A percentile compares a stretch with the other conserved stretches of the same genome.
Evolutionary conservation across 805 yeast genomes (phyloP).

Genomic region (Schwanniomyces pseudopolymorphus): DNA sequence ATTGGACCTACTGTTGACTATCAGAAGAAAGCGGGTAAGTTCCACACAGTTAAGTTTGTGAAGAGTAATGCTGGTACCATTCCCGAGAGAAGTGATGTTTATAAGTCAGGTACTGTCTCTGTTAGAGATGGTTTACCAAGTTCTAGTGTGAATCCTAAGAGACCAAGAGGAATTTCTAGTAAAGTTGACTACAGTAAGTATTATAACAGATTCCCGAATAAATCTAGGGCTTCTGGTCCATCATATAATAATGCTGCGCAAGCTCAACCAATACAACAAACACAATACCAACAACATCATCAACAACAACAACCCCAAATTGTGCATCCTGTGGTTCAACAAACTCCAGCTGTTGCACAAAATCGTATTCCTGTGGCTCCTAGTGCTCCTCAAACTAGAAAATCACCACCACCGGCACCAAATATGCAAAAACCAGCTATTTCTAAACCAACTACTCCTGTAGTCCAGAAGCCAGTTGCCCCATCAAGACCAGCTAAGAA

Average conservation of each 20-base stretch:
- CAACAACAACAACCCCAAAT: conserved; percentile 9
- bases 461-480: conserved; percentile 12
- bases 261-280: neutral
- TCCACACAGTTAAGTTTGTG: conserved; percentile 71
- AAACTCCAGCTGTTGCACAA: neutral
- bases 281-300: neutral
- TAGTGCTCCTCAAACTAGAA: conserved; percentile 8
- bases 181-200: conserved; percentile 44
- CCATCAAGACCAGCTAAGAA: conserved; percentile 30
- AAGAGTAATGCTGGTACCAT: conserved; percentile 52
- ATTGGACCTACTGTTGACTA: conserved; percentile 75
- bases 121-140: conserved; percentile 81
- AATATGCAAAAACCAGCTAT: neutral
- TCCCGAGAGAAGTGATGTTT: conserved; percentile 66
- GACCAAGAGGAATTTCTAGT: conserved; percentile 60
- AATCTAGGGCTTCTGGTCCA: conserved; percentile 13
- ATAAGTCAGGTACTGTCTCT: conserved; percentile 85
- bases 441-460: conserved; percentile 8
- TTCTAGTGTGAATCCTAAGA: conserved; percentile 63
- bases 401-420: conserved; percentile 6
- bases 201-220: conserved; percentile 30
- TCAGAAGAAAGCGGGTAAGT: conserved; percentile 87
- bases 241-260: neutral
- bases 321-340: conserved; percentile 19
- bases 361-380: conserved; percentile 23